These are phyloP conservation scores for Euptelea pleiosperma DNA, from an alignment of 164 flowering plant species.

Conservation along the genomic window DNA sequence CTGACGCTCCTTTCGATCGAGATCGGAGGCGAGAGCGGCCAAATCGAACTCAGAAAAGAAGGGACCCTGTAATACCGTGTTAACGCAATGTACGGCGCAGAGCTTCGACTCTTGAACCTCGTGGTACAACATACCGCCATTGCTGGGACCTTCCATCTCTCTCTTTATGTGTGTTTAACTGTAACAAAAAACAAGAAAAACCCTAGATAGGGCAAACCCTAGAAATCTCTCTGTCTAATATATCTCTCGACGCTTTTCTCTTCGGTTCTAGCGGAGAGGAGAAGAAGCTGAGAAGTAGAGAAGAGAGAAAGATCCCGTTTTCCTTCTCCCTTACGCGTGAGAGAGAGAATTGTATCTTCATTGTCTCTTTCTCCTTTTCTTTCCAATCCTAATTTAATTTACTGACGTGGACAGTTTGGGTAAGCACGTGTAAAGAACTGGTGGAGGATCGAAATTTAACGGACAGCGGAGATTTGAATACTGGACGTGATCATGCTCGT, in stretches of 20 bases:
- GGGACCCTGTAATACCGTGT: slow-evolving; percentile 94
- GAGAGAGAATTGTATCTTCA: too few species aligned
- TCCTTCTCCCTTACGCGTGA: neutral
- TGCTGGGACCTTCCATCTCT: slow-evolving; percentile 66
- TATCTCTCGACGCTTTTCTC: neutral
- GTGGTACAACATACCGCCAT: slow-evolving; percentile 96
- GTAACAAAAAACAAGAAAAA: neutral
- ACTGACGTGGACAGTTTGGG: neutral
- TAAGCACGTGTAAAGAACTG: neutral
- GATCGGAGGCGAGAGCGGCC: slow-evolving; percentile 94
- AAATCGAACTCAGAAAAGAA: slow-evolving; percentile 93
- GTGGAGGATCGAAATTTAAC: too few species aligned
- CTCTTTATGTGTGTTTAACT: neutral
- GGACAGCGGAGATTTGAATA: too few species aligned
- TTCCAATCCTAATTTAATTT: neutral
- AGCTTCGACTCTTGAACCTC: slow-evolving; percentile 96
- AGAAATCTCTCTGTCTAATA: neutral
- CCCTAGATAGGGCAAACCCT: slow-evolving; percentile 1
- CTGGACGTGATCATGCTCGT: too few species aligned
- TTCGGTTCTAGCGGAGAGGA: neutral
- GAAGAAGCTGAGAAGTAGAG: neutral
- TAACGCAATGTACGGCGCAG: slow-evolving; percentile 96
- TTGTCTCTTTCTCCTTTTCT: too few species aligned
- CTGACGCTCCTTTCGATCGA: slow-evolving; percentile 81
- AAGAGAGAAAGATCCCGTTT: neutral